Evolutionary conservation across 768 basidiomycete species (phyloP).

Genomic region (Trametes cingulata): DNA sequence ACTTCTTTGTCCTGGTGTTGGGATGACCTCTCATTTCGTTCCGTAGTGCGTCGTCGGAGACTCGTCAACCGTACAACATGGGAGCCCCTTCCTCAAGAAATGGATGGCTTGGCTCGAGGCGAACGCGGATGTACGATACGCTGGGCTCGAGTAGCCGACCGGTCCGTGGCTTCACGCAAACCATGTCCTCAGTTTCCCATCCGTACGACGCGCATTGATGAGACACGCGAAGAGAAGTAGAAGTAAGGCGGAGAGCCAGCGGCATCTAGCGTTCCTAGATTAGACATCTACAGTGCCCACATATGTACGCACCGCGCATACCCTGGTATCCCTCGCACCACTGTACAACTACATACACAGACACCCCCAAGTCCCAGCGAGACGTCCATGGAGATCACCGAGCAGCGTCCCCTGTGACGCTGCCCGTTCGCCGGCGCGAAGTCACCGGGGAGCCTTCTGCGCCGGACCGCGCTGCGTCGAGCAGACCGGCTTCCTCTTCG

Average conservation of each 20-base stretch:
- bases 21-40: neutral
- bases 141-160: conserved; percentile 53
- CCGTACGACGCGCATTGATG: neutral
- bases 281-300: conserved; percentile 13
- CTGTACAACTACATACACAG: conserved; percentile 9
- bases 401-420: conserved; percentile 9
- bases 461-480: conserved; percentile 25
- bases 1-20: neutral
- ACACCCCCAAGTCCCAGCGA: neutral
- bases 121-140: conserved; percentile 89
- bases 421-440: conserved; percentile 26
- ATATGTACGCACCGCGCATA: neutral
- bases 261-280: conserved; percentile 9
- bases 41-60: conserved; percentile 91
- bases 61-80: conserved; percentile 86
- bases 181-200: neutral
- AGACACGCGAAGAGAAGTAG: neutral
- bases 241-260: neutral
- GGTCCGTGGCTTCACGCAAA: neutral
- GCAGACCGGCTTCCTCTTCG: conserved; percentile 35
- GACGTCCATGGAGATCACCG: neutral
- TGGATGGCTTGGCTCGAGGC: conserved; percentile 92
- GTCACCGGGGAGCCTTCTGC: conserved; percentile 21
- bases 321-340: neutral
- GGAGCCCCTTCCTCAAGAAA: conserved; percentile 78